These are phyloP conservation scores for Pisolithus albus DNA, from an alignment of 768 basidiomycete genomes.

Conservation along the genomic window DNA sequence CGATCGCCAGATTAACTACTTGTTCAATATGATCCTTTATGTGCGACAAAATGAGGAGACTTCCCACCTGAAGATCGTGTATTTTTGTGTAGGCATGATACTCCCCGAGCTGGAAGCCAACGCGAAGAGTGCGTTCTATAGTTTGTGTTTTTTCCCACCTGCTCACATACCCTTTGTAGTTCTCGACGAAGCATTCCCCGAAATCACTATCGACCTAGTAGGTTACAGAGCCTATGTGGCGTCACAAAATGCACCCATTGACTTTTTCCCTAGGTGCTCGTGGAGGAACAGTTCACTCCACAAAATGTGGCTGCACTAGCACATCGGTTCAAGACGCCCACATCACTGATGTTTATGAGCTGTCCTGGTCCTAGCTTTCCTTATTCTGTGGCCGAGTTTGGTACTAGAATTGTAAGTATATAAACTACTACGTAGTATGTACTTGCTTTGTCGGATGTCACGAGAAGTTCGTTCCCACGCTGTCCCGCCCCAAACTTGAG, in stretches of 20 bases:
- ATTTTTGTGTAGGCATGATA: conserved; percentile 52
- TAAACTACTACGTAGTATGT: not conserved
- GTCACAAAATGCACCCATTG: not conserved
- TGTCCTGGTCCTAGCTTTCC: conserved; percentile 45
- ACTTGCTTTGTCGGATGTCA: no score
- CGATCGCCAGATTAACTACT: conserved; percentile 47
- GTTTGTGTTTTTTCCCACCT: not conserved
- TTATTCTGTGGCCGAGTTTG: conserved; percentile 42
- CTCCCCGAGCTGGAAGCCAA: conserved; percentile 73
- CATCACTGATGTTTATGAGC: conserved; percentile 56
- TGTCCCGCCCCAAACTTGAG: no score
- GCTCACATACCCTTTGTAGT: conserved; percentile 23
- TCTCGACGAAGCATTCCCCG: conserved; percentile 58
- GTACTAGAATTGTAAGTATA: conserved; percentile 41
- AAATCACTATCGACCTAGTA: conserved; percentile 57
- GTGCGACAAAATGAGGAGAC: conserved; percentile 66
- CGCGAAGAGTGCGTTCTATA: conserved; percentile 41
- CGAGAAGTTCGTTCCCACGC: no score
- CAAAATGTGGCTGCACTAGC: conserved; percentile 43
- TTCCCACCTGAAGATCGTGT: conserved; percentile 58
- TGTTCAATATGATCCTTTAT: conserved; percentile 62
- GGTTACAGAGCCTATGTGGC: conserved; percentile 5
- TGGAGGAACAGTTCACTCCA: conserved; percentile 40
- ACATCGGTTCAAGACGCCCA: conserved; percentile 41
- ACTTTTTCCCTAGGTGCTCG: conserved; percentile 33